These are phyloP conservation scores for Ramularia collo-cygni DNA, from an alignment of 2,329 filamentous ascomycete species.

Conservation along the genomic window DNA sequence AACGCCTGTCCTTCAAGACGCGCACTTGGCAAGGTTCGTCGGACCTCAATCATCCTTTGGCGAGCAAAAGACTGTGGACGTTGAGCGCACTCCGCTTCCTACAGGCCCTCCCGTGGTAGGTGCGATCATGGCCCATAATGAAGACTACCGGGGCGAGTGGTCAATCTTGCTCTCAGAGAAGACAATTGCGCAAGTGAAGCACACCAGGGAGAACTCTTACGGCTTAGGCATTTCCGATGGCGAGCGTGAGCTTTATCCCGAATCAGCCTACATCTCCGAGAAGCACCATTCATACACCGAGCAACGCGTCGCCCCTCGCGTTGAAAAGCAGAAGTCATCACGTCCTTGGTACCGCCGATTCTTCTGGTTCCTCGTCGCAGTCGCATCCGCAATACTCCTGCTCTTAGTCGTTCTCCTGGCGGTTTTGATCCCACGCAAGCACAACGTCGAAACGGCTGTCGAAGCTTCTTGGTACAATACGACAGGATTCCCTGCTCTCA, in stretches of 20 bases:
- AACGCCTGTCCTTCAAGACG: conserved; percentile 26
- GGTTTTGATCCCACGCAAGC: conserved; percentile 37
- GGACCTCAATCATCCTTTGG: conserved; percentile 22
- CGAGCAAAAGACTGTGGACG: conserved; percentile 21
- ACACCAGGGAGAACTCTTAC: conserved; percentile 19
- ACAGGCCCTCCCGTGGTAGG: conserved; percentile 10
- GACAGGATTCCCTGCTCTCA: conserved; percentile 79
- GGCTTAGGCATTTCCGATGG: conserved; percentile 20
- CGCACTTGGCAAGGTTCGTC: conserved; percentile 23
- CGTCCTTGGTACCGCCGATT: conserved; percentile 25
- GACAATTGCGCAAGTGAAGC: conserved; percentile 7
- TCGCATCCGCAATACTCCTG: conserved; percentile 30
- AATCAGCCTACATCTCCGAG: conserved; percentile 15
- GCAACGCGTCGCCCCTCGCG: conserved; percentile 25
- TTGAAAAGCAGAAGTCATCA: conserved; percentile 11
- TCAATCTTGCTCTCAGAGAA: conserved; percentile 9
- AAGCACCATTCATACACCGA: conserved; percentile 22
- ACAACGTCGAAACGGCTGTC: conserved; percentile 34
- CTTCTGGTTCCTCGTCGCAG: conserved; percentile 23
- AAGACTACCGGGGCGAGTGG: conserved; percentile 1
- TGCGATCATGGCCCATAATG: conserved; percentile 13
- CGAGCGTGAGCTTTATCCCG: conserved; percentile 20
- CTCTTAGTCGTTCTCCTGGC: conserved; percentile 34
- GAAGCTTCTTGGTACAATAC: conserved; percentile 69
- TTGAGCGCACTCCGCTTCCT: conserved; percentile 15